Evolutionary conservation across 2,329 filamentous ascomycete genomes (phyloP).

Genomic region (Exophiala aquamarina): DNA sequence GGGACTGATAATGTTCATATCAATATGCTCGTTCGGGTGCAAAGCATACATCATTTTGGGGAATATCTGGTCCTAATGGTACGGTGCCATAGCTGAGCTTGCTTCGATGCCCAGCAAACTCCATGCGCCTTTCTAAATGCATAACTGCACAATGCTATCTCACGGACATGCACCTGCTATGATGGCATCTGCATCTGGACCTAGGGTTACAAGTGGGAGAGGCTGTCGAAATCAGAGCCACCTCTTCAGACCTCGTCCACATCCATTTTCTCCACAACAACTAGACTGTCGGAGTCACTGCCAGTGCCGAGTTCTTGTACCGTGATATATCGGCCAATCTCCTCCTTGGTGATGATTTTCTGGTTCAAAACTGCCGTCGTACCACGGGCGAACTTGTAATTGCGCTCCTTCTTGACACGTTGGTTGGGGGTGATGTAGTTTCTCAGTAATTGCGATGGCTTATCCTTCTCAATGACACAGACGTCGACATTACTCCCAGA

Average conservation of each 20-base stretch:
- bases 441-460: constrained; percentile 81
- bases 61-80: no score
- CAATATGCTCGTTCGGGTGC: no score
- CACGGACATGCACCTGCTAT: background rate
- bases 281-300: constrained; percentile 56
- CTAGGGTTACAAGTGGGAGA: background rate
- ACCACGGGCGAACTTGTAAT: constrained; percentile 84
- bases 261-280: constrained; percentile 64
- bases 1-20: no score
- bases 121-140: constrained; percentile 4
- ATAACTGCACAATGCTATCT: constrained; percentile 2
- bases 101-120: no score
- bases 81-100: no score
- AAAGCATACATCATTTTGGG: no score
- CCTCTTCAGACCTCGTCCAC: constrained; percentile 49
- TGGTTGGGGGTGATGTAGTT: constrained; percentile 94
- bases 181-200: background rate
- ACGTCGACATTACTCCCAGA: constrained; percentile 98
- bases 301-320: constrained; percentile 72
- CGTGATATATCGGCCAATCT: constrained; percentile 90
- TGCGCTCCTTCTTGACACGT: constrained; percentile 85
- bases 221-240: background rate
- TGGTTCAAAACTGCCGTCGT: constrained; percentile 97
- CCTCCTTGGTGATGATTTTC: constrained; percentile 91
- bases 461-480: constrained; percentile 90